Evolutionary conservation across 164 flowering plant genomes (phyloP), one percentile per base, ranked within the genome.

Genomic region (Liquidambar formosana): DNA sequence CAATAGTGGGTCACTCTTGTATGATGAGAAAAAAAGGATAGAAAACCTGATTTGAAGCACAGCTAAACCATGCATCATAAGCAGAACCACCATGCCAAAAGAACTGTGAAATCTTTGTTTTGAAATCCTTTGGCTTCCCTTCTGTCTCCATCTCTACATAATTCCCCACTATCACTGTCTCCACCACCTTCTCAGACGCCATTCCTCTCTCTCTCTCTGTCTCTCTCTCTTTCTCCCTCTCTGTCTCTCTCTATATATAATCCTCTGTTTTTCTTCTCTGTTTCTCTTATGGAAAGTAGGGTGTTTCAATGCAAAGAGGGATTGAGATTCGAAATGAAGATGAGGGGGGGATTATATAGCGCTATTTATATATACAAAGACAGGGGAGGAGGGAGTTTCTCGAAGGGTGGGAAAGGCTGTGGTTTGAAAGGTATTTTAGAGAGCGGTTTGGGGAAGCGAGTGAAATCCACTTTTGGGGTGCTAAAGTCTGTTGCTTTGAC

Each of bases 51-150:
- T 95, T 95, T 0, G 99, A 95, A 63, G 99, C 88, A 71, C 98
- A 94, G 75, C 97, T 93, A 69, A 95, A 95, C 98, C 99, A 95
- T 66, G 99, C 99, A 78, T 95, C 99, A 79, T 93, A 95, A 63
- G 69, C 93, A 41, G 99, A 95, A 33, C 99, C 99, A 47, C 99
- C 99, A 76, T 95, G 93, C 99, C 99, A 95, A 27, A 95, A 88
- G 76, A 96, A 77, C 52, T 76, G 71, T 3, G 94, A 91, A 0
- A 95, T 25, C 64, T 72, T 88, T 1, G 82, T 43, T 70, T 90
- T 91, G 38, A 85, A 13, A 72, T 75, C 76, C 58, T 65, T 80
- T 14, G 89, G 81, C 68, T 87, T 79, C 38, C 81, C 83, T 62
- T 93, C 98, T 13, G 80, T 82, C 67, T 96, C 99, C 99, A 93